Base-by-base conservation (phyloP, 75 land plant genomes). In the Selaginella tamariscina region DNA sequence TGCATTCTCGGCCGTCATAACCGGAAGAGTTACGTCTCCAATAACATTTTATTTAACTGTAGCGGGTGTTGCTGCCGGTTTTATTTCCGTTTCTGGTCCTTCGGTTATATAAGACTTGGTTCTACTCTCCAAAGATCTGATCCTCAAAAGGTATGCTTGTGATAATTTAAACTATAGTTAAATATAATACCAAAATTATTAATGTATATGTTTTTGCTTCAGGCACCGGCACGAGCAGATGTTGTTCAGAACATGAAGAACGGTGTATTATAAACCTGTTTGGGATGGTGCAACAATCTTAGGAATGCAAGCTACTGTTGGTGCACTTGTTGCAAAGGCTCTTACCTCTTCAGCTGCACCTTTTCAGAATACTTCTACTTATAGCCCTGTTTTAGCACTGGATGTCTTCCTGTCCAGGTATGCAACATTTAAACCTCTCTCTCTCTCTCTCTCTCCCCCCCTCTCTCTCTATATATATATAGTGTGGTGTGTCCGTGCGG, bases 331-430 rank as follows among this genome's bases (percentile, higher is more conserved):
- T 69, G 99, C 92, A 30, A 95, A 95, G 77, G 95, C 96, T 68
- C 87, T 95, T 33, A 90, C 96, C 31, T 69, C 96, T 32, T 88
- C 96, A 30, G 85, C 82, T 31, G 76, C 67, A 56, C 99, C 99
- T 1, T 90, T 80, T 60, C 81, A 83, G 33, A 96, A 95, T 72
- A 56, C 86, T 56, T 79, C 88, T 65, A 89, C 87, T 21, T 80
- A 77, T 71, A 90, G 85, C 68, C 99, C 99, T 9, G 96, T 95
- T 32, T 80, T 90, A 65, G 96, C 96, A n/a, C 87, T 95, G 68
- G 99, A 95, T 77, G 99, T 95, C 18, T 95, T 90, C 72, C 73
- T 95, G 97, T 95, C 28, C 99, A 95, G 99, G 99, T 95, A 85
- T 29, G 2, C 49, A 39, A 15, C 15, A 39, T 39, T 39, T 39